These are phyloP conservation scores for Mycena floridula DNA, from an alignment of 768 basidiomycete genomes.

Conservation along the genomic window DNA sequence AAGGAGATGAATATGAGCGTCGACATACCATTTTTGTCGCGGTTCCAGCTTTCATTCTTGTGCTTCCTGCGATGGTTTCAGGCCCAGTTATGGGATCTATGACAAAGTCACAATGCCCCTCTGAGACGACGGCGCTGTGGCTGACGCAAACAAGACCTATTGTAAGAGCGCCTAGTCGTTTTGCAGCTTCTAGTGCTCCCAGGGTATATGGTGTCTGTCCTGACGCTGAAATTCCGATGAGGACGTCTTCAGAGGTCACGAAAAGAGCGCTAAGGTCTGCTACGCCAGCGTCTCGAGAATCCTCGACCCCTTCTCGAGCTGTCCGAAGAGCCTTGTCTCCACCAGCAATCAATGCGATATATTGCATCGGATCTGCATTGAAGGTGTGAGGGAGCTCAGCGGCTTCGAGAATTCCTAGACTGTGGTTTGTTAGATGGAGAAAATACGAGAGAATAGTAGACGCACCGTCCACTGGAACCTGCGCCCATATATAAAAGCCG, in stretches of 20 bases:
- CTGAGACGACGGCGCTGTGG: too few relatives aligned
- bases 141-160: too few relatives aligned
- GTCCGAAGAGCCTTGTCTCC: conserved; percentile 23
- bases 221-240: conserved; percentile 29
- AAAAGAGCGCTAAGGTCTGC: conserved; percentile 18
- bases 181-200: conserved; percentile 20
- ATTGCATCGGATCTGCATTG: conserved; percentile 13
- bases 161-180: too few relatives aligned
- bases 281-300: conserved; percentile 19
- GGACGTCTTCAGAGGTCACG: conserved; percentile 18
- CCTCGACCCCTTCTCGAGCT: conserved; percentile 26
- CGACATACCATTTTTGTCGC: too few relatives aligned
- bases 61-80: too few relatives aligned
- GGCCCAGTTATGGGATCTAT: too few relatives aligned
- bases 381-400: conserved; percentile 15
- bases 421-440: conserved; percentile 1
- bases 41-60: too few relatives aligned
- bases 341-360: conserved; percentile 17
- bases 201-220: conserved; percentile 31
- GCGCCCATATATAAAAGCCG: conserved; percentile 29
- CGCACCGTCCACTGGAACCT: conserved; percentile 28
- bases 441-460: neutral
- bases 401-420: conserved; percentile 27
- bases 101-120: too few relatives aligned
- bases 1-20: too few relatives aligned